phyloP scores from a whole-genome alignment of 2,329 filamentous ascomycete genomes.

The Fusarium napiforme region DNA sequence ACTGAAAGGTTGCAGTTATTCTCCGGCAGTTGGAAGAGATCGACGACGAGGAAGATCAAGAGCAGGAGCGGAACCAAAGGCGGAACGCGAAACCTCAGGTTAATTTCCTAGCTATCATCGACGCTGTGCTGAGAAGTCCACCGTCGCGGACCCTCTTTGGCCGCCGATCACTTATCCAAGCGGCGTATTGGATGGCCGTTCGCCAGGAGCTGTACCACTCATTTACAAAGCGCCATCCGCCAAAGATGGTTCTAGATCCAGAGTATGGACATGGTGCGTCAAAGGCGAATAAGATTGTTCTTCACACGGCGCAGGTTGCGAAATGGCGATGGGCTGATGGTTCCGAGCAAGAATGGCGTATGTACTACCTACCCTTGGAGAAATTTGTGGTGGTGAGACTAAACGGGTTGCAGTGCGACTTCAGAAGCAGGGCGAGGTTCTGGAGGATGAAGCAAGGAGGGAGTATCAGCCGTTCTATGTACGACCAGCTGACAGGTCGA shows the following conservation, averaged over 20 bases:
- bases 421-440: conserved; percentile 50
- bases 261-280: conserved; percentile 51
- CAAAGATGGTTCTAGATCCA: conserved; percentile 50
- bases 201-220: conserved; percentile 56
- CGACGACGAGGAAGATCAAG: conserved; percentile 52
- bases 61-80: conserved; percentile 8
- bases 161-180: conserved; percentile 51
- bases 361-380: conserved; percentile 11
- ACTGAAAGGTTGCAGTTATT: conserved; percentile 46
- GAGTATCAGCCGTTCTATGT: conserved; percentile 51
- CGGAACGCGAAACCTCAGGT: conserved; percentile 41
- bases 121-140: conserved; percentile 52
- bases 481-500: conserved; percentile 49
- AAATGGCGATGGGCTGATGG: conserved; percentile 55
- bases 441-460: conserved; percentile 49
- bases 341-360: conserved; percentile 52
- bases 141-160: conserved; percentile 52
- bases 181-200: conserved; percentile 56
- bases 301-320: conserved; percentile 55
- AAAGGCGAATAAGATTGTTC: conserved; percentile 53
- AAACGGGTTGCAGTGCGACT: conserved; percentile 46
- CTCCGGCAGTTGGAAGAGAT: conserved; percentile 56
- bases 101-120: conserved; percentile 55
- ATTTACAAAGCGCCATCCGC: conserved; percentile 52
- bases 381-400: background rate